Percentiles rank a stretch among this genome's conserved stretches.
Evolutionary conservation across 768 basidiomycete species (phyloP).

Genomic region (Rhizopogon salebrosus): DNA sequence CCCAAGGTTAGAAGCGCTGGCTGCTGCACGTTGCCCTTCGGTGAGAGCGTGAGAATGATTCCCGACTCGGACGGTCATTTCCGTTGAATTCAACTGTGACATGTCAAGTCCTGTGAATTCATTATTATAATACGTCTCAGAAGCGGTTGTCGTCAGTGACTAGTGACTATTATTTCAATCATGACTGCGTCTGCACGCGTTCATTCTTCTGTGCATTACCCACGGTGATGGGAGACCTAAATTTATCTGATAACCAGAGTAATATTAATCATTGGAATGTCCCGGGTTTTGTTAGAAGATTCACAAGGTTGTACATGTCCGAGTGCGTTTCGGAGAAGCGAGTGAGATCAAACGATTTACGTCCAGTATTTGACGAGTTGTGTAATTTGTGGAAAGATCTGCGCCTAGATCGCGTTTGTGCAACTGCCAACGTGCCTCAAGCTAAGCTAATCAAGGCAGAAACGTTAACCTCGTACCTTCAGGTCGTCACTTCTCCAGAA

Average conservation of each 20-base stretch:
- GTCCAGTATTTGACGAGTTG: slow-evolving; percentile 3
- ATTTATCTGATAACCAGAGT: not conserved
- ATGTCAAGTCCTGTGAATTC: too few species aligned
- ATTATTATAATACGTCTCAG: not conserved
- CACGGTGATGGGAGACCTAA: slow-evolving; percentile 4
- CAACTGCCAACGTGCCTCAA: slow-evolving; percentile 5
- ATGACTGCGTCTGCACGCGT: not conserved
- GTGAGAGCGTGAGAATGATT: not conserved
- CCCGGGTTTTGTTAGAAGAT: too few species aligned
- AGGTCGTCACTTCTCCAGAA: not conserved
- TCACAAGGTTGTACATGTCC: not conserved
- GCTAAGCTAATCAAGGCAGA: slow-evolving; percentile 7
- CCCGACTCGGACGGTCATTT: not conserved
- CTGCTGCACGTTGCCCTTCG: not conserved
- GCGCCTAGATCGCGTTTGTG: not conserved
- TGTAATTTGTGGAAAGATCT: slow-evolving; percentile 9
- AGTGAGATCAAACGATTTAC: slow-evolving; percentile 4
- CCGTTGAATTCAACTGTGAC: not conserved
- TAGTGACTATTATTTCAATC: not conserved
- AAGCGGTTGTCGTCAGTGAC: not conserved
- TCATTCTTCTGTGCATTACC: not conserved
- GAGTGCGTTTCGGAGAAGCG: not conserved
- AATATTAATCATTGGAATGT: too few species aligned
- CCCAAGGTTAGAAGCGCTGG: too few species aligned
- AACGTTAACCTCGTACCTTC: slow-evolving; percentile 5